Evolutionary conservation across 2,329 filamentous ascomycete species (phyloP).

Genomic region (Colletotrichum ledebouriae): DNA sequence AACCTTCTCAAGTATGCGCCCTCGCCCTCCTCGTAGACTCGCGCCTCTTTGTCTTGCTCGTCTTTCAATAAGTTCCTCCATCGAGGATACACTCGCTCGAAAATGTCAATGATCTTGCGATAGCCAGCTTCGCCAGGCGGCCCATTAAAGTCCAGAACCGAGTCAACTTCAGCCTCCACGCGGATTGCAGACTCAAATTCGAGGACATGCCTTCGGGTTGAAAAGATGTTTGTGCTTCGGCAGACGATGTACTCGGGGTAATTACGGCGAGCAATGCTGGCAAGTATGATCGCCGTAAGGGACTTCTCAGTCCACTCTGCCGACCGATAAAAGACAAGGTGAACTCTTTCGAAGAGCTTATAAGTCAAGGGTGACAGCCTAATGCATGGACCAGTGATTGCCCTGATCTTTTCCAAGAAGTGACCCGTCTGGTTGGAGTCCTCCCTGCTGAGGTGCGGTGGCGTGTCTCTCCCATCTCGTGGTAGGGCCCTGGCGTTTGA

Average conservation of each 20-base stretch:
- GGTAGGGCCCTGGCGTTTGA: slow-evolving; percentile 57
- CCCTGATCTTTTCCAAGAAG: slow-evolving; percentile 82
- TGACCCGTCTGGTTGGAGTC: slow-evolving; percentile 77
- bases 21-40: slow-evolving; percentile 84
- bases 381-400: slow-evolving; percentile 85
- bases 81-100: slow-evolving; percentile 81
- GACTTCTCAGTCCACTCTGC: slow-evolving; percentile 99
- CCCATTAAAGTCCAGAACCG: slow-evolving; percentile 83
- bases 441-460: slow-evolving; percentile 47
- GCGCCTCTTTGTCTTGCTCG: slow-evolving; percentile 83
- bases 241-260: slow-evolving; percentile 94
- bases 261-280: slow-evolving; percentile 87
- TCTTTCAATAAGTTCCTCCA: slow-evolving; percentile 82
- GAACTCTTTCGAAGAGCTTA: slow-evolving; percentile 91
- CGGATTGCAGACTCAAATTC: slow-evolving; percentile 92
- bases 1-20: slow-evolving; percentile 91
- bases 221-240: slow-evolving; percentile 89
- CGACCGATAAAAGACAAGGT: slow-evolving; percentile 95
- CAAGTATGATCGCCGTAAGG: slow-evolving; percentile 92
- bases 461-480: slow-evolving; percentile 49
- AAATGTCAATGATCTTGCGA: slow-evolving; percentile 77
- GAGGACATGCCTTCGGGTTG: slow-evolving; percentile 78
- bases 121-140: slow-evolving; percentile 75
- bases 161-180: slow-evolving; percentile 85
- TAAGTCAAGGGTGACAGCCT: slow-evolving; percentile 79